Evolutionary conservation across 352 stramenopile species (phyloP), one percentile per base, ranked within the genome.

Genomic region (Phytophthora lateralis): DNA sequence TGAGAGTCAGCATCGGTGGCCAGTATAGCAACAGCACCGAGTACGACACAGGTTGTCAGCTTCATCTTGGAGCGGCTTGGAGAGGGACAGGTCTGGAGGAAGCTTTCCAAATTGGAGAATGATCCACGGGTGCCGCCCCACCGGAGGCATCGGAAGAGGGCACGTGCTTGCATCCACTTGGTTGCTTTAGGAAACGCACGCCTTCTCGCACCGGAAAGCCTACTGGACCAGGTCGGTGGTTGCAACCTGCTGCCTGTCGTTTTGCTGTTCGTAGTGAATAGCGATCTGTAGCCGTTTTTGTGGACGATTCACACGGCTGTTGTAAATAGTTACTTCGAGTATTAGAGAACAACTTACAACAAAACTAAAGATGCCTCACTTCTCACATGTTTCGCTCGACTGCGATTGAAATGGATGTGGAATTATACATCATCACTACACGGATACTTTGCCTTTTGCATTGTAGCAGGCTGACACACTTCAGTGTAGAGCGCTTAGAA

Each of bases 111-210:
- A 15, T 42, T 59, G 51, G 26, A 50, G 27, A 59, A 50, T 59
- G 51, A 49, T 14, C 20, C 17, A 56, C 32, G 2, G 10, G 7
- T 12, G 30, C 30, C 7, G 30, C 30, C 3, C 30, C 8, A 9
- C 18, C 18, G 2, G 48, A 4, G 4, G 34, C 17, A 32, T 11
- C n/a, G 29, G 29, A 35, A 32, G 21, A 26, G 10, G 34, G 48
- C 21, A 26, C 48, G 48, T 45, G 34, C 34, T 9, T 32, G 48
- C 21, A 45, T 55, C 48, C 35, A 46, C n/a, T 55, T 20, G 14
- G 7, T 39, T 56, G 34, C 47, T 56, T 34, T 2, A 47, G 24
- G 35, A 56, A 56, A 56, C 49, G 49, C 12, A 47, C 24, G 49
- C 14, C 49, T 56, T 9, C 35, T 56, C 35, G 21, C 17, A 46